Conservation (phyloP, 345 rosid species). For the Arabis hirsuta region DNA sequence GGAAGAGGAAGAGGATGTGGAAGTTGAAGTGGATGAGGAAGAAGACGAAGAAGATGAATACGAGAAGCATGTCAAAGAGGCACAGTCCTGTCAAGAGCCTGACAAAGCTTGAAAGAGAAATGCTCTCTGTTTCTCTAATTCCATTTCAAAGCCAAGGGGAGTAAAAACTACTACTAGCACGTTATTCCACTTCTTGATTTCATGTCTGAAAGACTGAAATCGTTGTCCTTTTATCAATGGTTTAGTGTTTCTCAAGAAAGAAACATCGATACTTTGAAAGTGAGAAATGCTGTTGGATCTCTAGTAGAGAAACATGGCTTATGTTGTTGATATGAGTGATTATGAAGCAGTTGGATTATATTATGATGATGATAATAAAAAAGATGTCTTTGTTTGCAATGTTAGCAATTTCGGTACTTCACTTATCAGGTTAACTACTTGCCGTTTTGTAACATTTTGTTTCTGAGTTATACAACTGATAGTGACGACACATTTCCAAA, state of each 20-base stretch:
- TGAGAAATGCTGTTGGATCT: constrained; percentile 10
- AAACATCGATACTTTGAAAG: constrained; percentile 9
- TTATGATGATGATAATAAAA: background rate
- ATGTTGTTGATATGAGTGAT: background rate
- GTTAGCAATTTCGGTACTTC: background rate
- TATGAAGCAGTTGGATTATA: background rate
- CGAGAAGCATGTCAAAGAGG: constrained; percentile 45
- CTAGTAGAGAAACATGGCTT: background rate
- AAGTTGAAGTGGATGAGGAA: constrained; percentile 66
- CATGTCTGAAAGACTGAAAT: constrained; percentile 19
- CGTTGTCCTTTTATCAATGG: constrained; percentile 14
- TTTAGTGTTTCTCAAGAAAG: constrained; percentile 17
- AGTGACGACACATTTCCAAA: no score
- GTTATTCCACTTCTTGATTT: constrained; percentile 14
- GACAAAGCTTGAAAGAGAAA: constrained; percentile 9
- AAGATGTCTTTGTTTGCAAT: constrained; percentile 19
- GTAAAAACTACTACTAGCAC: constrained; percentile 24
- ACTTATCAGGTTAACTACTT: background rate
- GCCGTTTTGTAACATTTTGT: no score
- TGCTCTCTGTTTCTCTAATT: background rate
- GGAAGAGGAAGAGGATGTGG: constrained; percentile 61
- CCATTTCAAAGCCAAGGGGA: constrained; percentile 8
- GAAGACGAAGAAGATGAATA: constrained; percentile 61
- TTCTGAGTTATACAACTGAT: no score
- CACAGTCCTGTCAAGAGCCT: constrained; percentile 42